These are phyloP conservation scores for Nicotiana benthamiana DNA, from an alignment of 257 asterid genomes.

Conservation along the genomic window DNA sequence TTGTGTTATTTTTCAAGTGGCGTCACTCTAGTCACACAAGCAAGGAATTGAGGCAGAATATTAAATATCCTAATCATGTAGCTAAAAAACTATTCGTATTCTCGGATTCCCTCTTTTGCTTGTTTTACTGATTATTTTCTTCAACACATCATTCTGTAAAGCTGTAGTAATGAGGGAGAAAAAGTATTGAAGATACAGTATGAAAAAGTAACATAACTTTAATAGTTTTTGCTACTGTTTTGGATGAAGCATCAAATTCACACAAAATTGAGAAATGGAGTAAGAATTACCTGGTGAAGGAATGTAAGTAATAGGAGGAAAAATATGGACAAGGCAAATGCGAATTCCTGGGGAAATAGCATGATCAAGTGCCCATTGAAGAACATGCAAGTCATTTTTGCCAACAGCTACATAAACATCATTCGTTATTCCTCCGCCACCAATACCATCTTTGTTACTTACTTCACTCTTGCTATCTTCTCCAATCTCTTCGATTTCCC, in stretches of 20 bases:
- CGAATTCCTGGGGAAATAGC: conserved; percentile 46
- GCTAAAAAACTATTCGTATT: not conserved
- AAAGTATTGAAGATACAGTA: not conserved
- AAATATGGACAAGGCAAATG: conserved; percentile 58
- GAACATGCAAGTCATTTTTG: conserved; percentile 58
- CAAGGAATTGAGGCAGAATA: not conserved
- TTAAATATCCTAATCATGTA: not conserved
- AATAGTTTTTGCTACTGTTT: not conserved
- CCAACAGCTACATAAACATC: conserved; percentile 80
- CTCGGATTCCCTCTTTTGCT: not conserved
- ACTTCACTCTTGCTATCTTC: conserved; percentile 46
- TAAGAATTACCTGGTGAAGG: conserved; percentile 53
- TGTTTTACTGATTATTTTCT: not conserved
- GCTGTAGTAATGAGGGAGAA: not conserved
- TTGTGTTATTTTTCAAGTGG: not conserved
- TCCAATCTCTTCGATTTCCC: conserved; percentile 64
- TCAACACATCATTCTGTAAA: not conserved
- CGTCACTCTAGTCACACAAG: not conserved
- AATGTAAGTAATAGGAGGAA: conserved; percentile 53
- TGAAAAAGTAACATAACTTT: not conserved
- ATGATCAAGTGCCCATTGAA: conserved; percentile 70
- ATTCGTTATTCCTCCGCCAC: not conserved
- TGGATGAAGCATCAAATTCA: not conserved
- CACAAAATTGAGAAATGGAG: not conserved
- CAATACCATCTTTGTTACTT: not conserved